phyloP scores from a whole-genome alignment of 2,329 filamentous ascomycete species.

The Cytospora paraplurivora region DNA sequence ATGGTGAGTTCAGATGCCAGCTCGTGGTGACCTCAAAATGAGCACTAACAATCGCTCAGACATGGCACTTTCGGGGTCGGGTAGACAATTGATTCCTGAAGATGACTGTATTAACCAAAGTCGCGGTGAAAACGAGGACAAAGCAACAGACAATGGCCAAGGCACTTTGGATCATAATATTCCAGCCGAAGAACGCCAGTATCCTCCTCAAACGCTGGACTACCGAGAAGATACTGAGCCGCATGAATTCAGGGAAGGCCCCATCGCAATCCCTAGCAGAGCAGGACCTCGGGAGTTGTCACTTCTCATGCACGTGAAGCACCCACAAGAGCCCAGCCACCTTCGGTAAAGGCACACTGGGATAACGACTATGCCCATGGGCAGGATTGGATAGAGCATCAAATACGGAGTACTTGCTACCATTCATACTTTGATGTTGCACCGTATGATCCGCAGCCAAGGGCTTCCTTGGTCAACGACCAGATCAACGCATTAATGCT shows the following conservation, averaged over 20 bases:
- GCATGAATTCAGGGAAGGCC: too few relatives aligned
- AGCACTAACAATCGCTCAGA: neutral
- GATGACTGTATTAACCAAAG: too few relatives aligned
- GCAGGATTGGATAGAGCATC: neutral
- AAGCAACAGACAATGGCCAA: too few relatives aligned
- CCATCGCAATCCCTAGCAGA: too few relatives aligned
- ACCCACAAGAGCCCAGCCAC: neutral
- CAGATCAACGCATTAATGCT: neutral
- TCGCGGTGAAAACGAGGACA: too few relatives aligned
- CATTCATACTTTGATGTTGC: neutral
- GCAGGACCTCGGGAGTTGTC: too few relatives aligned
- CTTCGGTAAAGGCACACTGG: neutral
- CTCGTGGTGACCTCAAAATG: neutral
- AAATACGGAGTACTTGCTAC: neutral
- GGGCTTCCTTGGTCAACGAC: neutral
- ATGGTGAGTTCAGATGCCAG: neutral
- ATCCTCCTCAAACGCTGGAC: too few relatives aligned
- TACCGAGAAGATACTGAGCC: too few relatives aligned
- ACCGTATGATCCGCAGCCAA: neutral
- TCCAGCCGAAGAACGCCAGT: too few relatives aligned
- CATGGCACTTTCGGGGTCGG: neutral
- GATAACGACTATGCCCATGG: neutral
- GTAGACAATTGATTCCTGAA: too few relatives aligned
- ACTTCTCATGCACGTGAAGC: too few relatives aligned
- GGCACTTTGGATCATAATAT: too few relatives aligned